Evolutionary conservation across 768 basidiomycete genomes (phyloP).

Genomic region (Rhizopogon vinicolor): DNA sequence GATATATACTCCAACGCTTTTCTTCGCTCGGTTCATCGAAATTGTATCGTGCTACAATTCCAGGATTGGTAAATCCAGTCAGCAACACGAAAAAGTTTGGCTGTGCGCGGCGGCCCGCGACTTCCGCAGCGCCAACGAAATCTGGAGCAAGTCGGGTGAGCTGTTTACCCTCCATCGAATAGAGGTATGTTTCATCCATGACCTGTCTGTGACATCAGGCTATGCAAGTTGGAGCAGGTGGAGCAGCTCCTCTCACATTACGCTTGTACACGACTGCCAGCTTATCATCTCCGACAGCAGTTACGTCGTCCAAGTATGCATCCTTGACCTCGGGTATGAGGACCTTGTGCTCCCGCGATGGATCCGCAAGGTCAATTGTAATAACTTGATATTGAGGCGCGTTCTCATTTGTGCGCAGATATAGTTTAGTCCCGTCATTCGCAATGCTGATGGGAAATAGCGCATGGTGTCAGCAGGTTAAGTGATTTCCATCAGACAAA

Average conservation of each 20-base stretch:
- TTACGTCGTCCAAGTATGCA: slow-evolving; percentile 50
- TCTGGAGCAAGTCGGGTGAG: slow-evolving; percentile 55
- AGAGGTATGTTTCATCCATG: slow-evolving; percentile 75
- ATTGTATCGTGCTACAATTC: slow-evolving; percentile 59
- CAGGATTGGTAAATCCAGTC: slow-evolving; percentile 69
- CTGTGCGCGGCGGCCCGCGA: slow-evolving; percentile 48
- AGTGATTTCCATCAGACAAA: neutral
- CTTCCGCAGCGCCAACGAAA: slow-evolving; percentile 60
- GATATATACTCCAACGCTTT: slow-evolving; percentile 56
- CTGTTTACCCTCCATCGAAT: slow-evolving; percentile 49
- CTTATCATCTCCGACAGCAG: slow-evolving; percentile 48
- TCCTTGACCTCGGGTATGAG: slow-evolving; percentile 66
- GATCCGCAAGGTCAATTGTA: slow-evolving; percentile 55
- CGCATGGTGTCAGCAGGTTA: neutral
- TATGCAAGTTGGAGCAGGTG: neutral
- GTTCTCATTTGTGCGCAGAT: slow-evolving; percentile 58
- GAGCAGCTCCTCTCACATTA: slow-evolving; percentile 44
- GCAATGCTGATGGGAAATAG: slow-evolving; percentile 42
- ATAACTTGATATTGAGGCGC: slow-evolving; percentile 67
- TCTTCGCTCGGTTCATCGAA: slow-evolving; percentile 37
- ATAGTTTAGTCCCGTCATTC: slow-evolving; percentile 60
- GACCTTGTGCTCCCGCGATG: slow-evolving; percentile 43
- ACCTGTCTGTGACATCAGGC: slow-evolving; percentile 38
- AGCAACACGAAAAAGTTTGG: slow-evolving; percentile 60
- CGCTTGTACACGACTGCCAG: slow-evolving; percentile 64